Evolutionary conservation across 225 moss, liverwort and hornwort species (phyloP), one percentile per base, ranked within the genome.

Genomic region (Lunularia cruciata): DNA sequence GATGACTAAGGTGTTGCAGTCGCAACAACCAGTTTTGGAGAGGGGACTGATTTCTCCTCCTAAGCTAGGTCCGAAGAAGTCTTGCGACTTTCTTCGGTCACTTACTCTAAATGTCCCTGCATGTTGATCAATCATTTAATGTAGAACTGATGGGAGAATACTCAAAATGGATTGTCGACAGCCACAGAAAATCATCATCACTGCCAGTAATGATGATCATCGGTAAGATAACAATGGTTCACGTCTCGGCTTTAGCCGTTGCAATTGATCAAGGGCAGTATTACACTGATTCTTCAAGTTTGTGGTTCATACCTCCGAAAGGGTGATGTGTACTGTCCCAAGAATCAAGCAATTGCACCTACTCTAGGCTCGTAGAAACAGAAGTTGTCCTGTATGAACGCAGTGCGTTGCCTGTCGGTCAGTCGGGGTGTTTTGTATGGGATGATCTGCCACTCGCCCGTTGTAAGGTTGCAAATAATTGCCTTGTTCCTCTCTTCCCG

Each of bases 341-440:
- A 45, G 51, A 67, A 23, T 53, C 13, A 67, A 38, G 67, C 67
- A 20, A 53, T 36, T 0, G 67, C 67, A 53, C 67, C 67, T 35
- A 67, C 34, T 49, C 53, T 67, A 53, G 67, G 51, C 34, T 67
- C 67, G 34, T 67, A 67, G 51, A 67, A 53, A 37, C 33, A 67
- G 22, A 67, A 67, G 36, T 67, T 67, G 35, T 67, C 67, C 13
- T 37, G 34, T 20, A 67, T 36, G 9, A 28, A 67, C 9, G 67
- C 51, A 26, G 67, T 67, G 52, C 67, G 67, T 0, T 13, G 67
- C 5, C 48, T 23, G 23, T 67, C 51, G 23, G 26, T 20, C 49
- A 67, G 22, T 12, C 51, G 51, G 11, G 67, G 67, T 23, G 51
- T 52, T 20, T 33, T 67, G 34, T 34, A 67, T 0, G 67, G 52